phyloP scores from a whole-genome alignment of 345 rosid genomes.

The Anastatica hierochuntica region DNA sequence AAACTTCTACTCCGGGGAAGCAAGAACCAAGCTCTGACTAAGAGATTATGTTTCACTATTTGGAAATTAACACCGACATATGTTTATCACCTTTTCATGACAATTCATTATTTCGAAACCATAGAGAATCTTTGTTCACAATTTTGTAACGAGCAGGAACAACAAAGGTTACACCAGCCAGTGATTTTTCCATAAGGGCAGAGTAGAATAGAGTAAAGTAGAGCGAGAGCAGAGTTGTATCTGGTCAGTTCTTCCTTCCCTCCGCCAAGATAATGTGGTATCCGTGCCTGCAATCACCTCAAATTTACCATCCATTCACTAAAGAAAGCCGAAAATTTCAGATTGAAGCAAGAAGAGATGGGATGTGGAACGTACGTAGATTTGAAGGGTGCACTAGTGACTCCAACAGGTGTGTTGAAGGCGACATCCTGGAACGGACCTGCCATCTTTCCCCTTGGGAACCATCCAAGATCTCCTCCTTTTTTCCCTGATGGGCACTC shows the following conservation, averaged over 20 bases:
- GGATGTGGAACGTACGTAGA: slow-evolving; percentile 54
- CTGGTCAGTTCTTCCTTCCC: slow-evolving; percentile 88
- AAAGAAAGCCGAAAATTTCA: neutral
- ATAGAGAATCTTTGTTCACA: slow-evolving; percentile 6
- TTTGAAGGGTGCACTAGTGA: slow-evolving; percentile 91
- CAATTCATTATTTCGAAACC: neutral
- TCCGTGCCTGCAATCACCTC: slow-evolving; percentile 58
- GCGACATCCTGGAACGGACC: slow-evolving; percentile 97
- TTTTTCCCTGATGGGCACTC: slow-evolving; percentile 97
- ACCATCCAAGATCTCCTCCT: slow-evolving; percentile 99
- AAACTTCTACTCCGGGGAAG: too few species aligned
- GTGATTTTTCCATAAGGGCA: slow-evolving; percentile 6
- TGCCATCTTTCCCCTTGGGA: slow-evolving; percentile 95
- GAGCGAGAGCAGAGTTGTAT: neutral
- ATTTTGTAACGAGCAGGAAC: slow-evolving; percentile 1
- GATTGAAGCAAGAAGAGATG: neutral
- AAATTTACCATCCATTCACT: neutral
- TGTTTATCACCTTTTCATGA: too few species aligned
- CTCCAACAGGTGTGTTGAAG: slow-evolving; percentile 69
- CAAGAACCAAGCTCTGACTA: too few species aligned
- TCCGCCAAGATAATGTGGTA: slow-evolving; percentile 73
- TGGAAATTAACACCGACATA: too few species aligned
- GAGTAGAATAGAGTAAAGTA: neutral
- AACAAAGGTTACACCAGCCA: slow-evolving; percentile 12
- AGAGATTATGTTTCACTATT: too few species aligned